Conservation (phyloP, 345 rosid species). For the Dovyalis caffra region DNA sequence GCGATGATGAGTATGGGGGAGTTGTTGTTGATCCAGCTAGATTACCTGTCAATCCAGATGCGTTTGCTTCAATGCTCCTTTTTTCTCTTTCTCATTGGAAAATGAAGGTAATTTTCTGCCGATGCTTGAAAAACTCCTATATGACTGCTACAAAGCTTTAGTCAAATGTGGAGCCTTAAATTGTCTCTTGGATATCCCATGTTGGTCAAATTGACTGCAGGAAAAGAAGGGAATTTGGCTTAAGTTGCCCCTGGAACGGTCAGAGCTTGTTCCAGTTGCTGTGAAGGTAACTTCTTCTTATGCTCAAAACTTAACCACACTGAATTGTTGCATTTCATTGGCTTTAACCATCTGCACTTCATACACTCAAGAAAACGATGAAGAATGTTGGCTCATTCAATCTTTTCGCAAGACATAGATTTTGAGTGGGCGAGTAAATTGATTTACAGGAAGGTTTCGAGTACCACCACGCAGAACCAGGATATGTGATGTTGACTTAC, state of each 20-base stretch:
- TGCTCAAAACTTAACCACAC: not conserved
- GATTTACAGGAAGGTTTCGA: slow-evolving; percentile 72
- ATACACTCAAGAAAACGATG: not conserved
- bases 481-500: slow-evolving; percentile 80
- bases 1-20: slow-evolving; percentile 81
- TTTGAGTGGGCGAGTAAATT: not conserved
- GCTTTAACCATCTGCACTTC: not conserved
- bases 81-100: slow-evolving; percentile 69
- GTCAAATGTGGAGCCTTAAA: not conserved
- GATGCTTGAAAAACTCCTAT: not conserved
- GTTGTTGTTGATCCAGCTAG: slow-evolving; percentile 64
- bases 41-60: slow-evolving; percentile 48
- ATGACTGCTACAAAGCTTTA: not conserved
- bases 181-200: not conserved
- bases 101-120: slow-evolving; percentile 39
- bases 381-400: not conserved
- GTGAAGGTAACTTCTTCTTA: slow-evolving; percentile 52
- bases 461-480: slow-evolving; percentile 90
- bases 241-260: slow-evolving; percentile 60
- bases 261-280: slow-evolving; percentile 83
- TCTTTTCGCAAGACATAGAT: not conserved
- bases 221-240: slow-evolving; percentile 92
- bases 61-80: slow-evolving; percentile 52
- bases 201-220: slow-evolving; percentile 29
- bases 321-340: not conserved